Evolutionary conservation across 108 stramenopile species (phyloP).

Genomic region (Tribonema minus): DNA sequence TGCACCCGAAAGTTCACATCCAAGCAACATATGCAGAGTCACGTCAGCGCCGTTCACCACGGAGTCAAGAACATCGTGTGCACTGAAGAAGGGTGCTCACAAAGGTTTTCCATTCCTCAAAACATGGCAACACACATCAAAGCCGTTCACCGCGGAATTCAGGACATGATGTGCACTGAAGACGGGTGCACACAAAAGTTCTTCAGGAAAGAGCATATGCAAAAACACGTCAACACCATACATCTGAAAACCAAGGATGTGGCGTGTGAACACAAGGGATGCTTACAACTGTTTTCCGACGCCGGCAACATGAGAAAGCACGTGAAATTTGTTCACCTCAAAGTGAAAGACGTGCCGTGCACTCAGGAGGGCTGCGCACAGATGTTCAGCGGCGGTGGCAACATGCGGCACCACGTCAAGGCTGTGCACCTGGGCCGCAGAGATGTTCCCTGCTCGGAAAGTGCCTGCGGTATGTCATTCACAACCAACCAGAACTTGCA

Average conservation of each 20-base stretch:
- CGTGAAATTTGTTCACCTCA: not conserved
- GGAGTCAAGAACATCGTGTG: too few species aligned
- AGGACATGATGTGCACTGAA: not conserved
- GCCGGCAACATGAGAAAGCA: not conserved
- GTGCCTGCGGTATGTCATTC: not conserved
- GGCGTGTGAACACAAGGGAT: not conserved
- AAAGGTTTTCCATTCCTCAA: too few species aligned
- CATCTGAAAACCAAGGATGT: not conserved
- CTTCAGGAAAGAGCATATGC: not conserved
- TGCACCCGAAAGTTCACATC: not conserved
- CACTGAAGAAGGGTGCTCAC: too few species aligned
- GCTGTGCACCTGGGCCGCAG: not conserved
- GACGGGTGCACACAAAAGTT: not conserved
- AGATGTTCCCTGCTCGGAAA: not conserved
- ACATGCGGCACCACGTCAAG: not conserved
- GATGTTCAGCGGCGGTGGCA: not conserved
- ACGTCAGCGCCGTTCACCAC: too few species aligned
- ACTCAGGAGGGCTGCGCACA: not conserved
- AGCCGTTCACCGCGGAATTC: not conserved
- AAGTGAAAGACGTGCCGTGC: not conserved
- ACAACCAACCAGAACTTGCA: not conserved
- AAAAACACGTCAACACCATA: not conserved
- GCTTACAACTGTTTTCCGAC: not conserved
- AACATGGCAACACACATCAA: too few species aligned
- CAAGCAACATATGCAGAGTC: not conserved